A percentile compares a stretch with the other conserved stretches of the same genome.
phyloP scores from a whole-genome alignment of 306 rosid genomes.

The Potentilla sterilis region DNA sequence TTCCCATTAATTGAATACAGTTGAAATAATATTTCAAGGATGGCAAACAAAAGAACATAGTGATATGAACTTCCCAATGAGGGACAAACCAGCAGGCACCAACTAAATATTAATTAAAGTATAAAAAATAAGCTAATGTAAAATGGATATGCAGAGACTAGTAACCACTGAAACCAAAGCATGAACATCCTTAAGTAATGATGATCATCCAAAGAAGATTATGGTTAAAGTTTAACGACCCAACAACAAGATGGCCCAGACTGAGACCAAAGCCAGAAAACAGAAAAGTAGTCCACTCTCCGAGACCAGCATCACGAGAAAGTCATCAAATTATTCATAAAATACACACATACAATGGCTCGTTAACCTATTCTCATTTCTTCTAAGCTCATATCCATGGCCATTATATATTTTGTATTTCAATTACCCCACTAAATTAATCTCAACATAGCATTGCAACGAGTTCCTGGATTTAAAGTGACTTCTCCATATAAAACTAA shows the following conservation, averaged over 20 bases:
- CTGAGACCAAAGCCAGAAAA: not conserved
- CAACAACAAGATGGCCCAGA: not conserved
- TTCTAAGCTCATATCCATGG: too few species aligned
- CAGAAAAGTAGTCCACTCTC: not conserved
- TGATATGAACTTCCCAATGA: too few species aligned
- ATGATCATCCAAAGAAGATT: not conserved
- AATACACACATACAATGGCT: too few species aligned
- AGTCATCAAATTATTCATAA: not conserved
- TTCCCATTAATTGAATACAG: not conserved
- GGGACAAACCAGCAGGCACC: not conserved
- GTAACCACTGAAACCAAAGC: not conserved
- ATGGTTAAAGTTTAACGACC: not conserved
- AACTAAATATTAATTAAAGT: not conserved
- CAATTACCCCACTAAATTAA: too few species aligned
- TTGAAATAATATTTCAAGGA: not conserved
- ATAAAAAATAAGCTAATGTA: too few species aligned
- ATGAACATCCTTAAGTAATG: not conserved
- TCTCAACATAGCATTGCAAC: too few species aligned
- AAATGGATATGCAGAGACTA: too few species aligned
- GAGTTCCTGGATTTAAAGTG: too few species aligned
- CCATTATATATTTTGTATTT: too few species aligned
- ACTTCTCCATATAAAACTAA: not conserved
- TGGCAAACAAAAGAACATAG: too few species aligned
- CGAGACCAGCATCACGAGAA: not conserved
- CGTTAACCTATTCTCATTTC: too few species aligned